Base-by-base conservation (phyloP, 371 early-diverging fungal species). In the Coemansia sp. region DNA sequence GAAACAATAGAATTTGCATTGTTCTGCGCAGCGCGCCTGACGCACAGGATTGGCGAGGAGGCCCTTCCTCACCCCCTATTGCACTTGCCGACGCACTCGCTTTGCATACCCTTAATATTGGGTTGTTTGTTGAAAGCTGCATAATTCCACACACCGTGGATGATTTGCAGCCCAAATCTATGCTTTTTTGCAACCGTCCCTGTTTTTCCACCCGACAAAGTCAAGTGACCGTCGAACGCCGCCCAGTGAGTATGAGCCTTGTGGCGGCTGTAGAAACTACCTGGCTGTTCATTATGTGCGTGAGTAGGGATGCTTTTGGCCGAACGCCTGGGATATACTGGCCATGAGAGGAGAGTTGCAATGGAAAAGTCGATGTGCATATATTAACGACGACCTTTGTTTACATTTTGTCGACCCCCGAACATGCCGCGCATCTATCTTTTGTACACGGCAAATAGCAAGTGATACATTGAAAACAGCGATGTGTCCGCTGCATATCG, bases 191-290 rank as follows among this genome's bases (percentile, higher is more conserved):
- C 41, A 15, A 15, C 13, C 48, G 48, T 48, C 48, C 48, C 48
- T 48, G 48, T 48, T 48, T 48, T 48, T 56, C 29, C 15, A 15
- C 32, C 13, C 26, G 11, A 19, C n/a, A 9, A 56, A 56, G 56
- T 56, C 56, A 56, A 56, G 32, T 56, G 56, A 56, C 56, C n/a
- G 29, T 8, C 55, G 28, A 28, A 7, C n/a, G 28, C 28, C 28
- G n/a, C 26, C 26, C 54, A 26, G 52, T 52, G 26, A 54, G 15
- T 28, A 26, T 7, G 29, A 15, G 54, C 56, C 32, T 55, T 5
- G 53, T 53, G 53, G 32, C 56, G 32, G 28, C 32, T 29, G 56
- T 55, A 55, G 56, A 55, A 55, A 55, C 56, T 41, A 41, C 4
- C 41, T 15, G 41, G 41, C 15, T 15, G 15, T 41, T 41, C 41